These are phyloP conservation scores for Panicum miliaceum DNA, from an alignment of 176 grass and related monocot genomes.

Conservation along the genomic window DNA sequence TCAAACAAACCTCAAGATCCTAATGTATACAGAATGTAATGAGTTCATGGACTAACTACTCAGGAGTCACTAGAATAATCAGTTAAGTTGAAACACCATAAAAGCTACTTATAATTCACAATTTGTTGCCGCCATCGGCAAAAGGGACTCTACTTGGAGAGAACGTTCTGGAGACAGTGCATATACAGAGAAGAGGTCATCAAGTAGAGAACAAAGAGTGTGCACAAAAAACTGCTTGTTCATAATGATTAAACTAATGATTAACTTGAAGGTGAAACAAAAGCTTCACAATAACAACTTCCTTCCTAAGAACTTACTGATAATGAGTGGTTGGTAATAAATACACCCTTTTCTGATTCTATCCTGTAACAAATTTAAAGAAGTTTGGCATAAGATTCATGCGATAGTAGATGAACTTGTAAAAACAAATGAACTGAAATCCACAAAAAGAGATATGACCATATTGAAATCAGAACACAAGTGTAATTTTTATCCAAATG, in stretches of 20 bases:
- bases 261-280: conserved; percentile 17
- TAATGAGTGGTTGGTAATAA: conserved; percentile 87
- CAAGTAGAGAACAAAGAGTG: conserved; percentile 17
- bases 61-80: conserved; percentile 14
- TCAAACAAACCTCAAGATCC: conserved; percentile 24
- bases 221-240: conserved; percentile 3
- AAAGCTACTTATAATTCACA: conserved; percentile 2
- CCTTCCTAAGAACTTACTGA: conserved; percentile 51
- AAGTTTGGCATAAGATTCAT: conserved; percentile 33
- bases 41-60: conserved; percentile 8
- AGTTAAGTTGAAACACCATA: conserved; percentile 26
- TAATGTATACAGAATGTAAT: background rate
- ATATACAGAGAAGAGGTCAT: conserved; percentile 12
- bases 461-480: conserved; percentile 14
- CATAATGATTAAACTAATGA: conserved; percentile 25
- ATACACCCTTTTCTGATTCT: conserved; percentile 87
- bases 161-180: conserved; percentile 26
- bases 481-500: conserved; percentile 4
- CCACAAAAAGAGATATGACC: conserved; percentile 4
- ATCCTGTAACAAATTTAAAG: conserved; percentile 58
- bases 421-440: conserved; percentile 38
- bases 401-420: conserved; percentile 24
- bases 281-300: conserved; percentile 7
- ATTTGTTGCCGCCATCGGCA: conserved; percentile 14
- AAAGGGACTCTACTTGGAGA: background rate